Evolutionary conservation across 2,329 filamentous ascomycete species (phyloP).

Genomic region (Diatrype stigma): DNA sequence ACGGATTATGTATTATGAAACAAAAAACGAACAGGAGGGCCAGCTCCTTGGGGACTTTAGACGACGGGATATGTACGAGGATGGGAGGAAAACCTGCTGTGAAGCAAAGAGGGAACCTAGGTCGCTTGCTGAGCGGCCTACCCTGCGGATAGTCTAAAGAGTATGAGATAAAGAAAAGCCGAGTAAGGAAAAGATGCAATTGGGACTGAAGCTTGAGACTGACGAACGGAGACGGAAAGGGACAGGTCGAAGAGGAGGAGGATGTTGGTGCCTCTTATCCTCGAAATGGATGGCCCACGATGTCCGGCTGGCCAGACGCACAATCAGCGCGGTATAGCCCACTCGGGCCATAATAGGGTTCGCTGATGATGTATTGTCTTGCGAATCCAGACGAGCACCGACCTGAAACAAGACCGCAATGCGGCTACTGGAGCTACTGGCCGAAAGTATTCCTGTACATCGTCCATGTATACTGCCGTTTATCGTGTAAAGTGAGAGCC

Average conservation of each 20-base stretch:
- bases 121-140: constrained; percentile 17
- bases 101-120: constrained; percentile 22
- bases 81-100: constrained; percentile 12
- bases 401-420: constrained; percentile 29
- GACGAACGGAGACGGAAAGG: constrained; percentile 21
- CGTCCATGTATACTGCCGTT: constrained; percentile 12
- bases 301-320: constrained; percentile 15
- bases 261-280: constrained; percentile 28
- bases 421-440: constrained; percentile 9
- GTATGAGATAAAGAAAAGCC: constrained; percentile 17
- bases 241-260: constrained; percentile 19
- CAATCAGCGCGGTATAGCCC: constrained; percentile 22
- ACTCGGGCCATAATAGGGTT: constrained; percentile 8
- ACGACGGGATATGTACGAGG: constrained; percentile 15
- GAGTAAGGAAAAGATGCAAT: constrained; percentile 21
- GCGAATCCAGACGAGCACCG: constrained; percentile 14
- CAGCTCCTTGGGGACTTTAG: constrained; percentile 22
- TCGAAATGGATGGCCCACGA: constrained; percentile 22
- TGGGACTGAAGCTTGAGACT: constrained; percentile 26
- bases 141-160: constrained; percentile 25
- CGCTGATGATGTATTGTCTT: constrained; percentile 22
- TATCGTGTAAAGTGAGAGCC: constrained; percentile 3
- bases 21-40: constrained; percentile 22
- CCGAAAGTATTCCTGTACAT: constrained; percentile 13
- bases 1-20: constrained; percentile 25